Base-by-base conservation (phyloP, 371 early-diverging fungal species). In the Blakeslea trispora region DNA sequence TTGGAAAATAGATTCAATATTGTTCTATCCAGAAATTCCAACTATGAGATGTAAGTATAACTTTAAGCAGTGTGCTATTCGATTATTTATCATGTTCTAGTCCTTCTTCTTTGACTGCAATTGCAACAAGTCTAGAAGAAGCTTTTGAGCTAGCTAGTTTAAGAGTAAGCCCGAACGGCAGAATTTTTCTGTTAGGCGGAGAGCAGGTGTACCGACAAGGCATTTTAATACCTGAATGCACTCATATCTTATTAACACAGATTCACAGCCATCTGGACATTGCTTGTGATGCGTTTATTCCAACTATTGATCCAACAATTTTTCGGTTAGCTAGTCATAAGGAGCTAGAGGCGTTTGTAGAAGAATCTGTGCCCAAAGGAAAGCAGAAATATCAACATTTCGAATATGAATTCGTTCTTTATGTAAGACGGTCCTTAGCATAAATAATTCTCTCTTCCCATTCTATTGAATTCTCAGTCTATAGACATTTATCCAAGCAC, bases 1-100 rank as follows among this genome's bases (percentile, higher is more conserved):
- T 70, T 97, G 24, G 45, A 63, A 18, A 69, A 79, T 57, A 81
- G 98, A 50, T 69, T 89, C 60, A 96, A 95, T 66, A 74, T 97
- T 42, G 84, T 98, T n/a, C 57, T 98, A 40, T 85, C 95, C 13
- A 65, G 90, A 8, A 74, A 85, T 45, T 59, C 64, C 8, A 57
- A 62, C 6, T 84, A 79, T 61, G 61, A 81, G 23, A 55, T 79
- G 85, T 83, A 75, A 72, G 73, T 45, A 19, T 22, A 28, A 7
- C 15, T 14, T 19, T 22, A 34, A 14, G 1, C 9, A 28, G 22
- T 24, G 4, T 15, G 1, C 17, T 15, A 39, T 47, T 21, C 15
- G n/a, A n/a, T 3, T 10, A 42, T 14, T 44, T 14, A 28, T 37
- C 11, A 2, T 37, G 19, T 28, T 15, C 22, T 17, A 42, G 22